Evolutionary conservation across 331 rosid genomes (phyloP).

Genomic region (Pyrus hybrid): DNA sequence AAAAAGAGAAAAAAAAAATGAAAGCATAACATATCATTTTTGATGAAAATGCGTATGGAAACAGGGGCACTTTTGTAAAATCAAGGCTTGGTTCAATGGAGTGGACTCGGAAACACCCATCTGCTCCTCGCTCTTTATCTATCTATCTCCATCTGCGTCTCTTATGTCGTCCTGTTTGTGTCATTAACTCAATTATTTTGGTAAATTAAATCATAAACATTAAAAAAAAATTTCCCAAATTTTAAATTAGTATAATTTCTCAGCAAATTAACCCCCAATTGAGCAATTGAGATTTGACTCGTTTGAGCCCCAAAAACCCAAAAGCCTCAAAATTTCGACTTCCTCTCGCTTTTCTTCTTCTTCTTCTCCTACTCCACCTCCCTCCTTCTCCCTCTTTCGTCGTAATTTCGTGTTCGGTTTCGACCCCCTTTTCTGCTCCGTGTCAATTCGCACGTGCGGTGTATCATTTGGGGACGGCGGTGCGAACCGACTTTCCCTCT

Average conservation of each 20-base stretch:
- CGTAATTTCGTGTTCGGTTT: neutral
- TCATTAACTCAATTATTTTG: neutral
- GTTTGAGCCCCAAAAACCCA: neutral
- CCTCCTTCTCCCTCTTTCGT: neutral
- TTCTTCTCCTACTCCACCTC: neutral
- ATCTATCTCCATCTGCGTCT: neutral
- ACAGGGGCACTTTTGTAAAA: neutral
- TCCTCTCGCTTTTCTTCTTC: neutral
- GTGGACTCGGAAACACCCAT: neutral
- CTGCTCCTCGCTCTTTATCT: neutral
- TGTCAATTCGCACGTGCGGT: slow-evolving; percentile 16
- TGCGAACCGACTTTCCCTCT: neutral
- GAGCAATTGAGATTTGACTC: slow-evolving; percentile 1
- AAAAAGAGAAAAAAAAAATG: too few relatives aligned
- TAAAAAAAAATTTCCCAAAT: too few relatives aligned
- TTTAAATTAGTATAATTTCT: neutral
- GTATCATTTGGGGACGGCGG: neutral
- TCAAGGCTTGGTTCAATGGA: neutral
- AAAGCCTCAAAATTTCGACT: slow-evolving; percentile 5
- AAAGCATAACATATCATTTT: neutral
- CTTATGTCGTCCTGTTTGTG: neutral
- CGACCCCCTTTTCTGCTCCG: neutral
- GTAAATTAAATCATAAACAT: neutral
- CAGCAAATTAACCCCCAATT: slow-evolving; percentile 7
- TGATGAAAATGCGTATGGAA: neutral